Conservation (phyloP, 108 stramenopile genomes). For the Nitzschia sp. region DNA sequence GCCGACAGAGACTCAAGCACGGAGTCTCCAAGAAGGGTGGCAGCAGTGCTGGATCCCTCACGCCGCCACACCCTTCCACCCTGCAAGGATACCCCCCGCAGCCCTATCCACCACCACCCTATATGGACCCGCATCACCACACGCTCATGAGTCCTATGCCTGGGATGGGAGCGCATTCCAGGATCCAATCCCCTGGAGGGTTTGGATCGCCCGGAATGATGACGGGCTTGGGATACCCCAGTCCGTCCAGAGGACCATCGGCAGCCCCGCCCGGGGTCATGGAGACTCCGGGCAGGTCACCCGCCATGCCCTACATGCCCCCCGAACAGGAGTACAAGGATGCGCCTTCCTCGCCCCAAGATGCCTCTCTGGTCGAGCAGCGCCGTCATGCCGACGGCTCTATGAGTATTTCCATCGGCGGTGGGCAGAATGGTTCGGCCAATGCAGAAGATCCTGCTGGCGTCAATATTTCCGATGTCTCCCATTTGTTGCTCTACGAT, state of each 20-base stretch:
- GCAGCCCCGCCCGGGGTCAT: slow-evolving; percentile 29
- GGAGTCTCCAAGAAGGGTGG: slow-evolving; percentile 55
- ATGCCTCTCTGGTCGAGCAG: slow-evolving; percentile 44
- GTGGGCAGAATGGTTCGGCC: slow-evolving; percentile 5
- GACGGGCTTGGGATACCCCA: slow-evolving; percentile 36
- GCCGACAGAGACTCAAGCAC: slow-evolving; percentile 68
- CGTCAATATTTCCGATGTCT: slow-evolving; percentile 24
- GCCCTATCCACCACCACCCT: slow-evolving; percentile 20
- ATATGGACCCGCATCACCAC: slow-evolving; percentile 23
- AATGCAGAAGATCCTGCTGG: slow-evolving; percentile 5
- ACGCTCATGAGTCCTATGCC: slow-evolving; percentile 64
- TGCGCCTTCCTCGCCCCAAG: slow-evolving; percentile 12
- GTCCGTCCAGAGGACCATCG: slow-evolving; percentile 25
- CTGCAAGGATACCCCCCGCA: slow-evolving; percentile 13
- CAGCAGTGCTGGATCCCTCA: slow-evolving; percentile 33
- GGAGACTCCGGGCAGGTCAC: slow-evolving; percentile 27
- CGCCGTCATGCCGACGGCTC: slow-evolving; percentile 60
- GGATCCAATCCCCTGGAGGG: slow-evolving; percentile 43
- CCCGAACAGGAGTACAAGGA: slow-evolving; percentile 31
- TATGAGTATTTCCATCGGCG: slow-evolving; percentile 58
- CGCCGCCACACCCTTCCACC: slow-evolving; percentile 16
- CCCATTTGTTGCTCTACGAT: slow-evolving; percentile 34
- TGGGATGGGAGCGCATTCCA: slow-evolving; percentile 39
- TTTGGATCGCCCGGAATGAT: slow-evolving; percentile 44
- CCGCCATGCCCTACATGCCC: slow-evolving; percentile 43